These are phyloP conservation scores for Capsella bursapastoris DNA, from an alignment of 345 rosid genomes.

Conservation along the genomic window DNA sequence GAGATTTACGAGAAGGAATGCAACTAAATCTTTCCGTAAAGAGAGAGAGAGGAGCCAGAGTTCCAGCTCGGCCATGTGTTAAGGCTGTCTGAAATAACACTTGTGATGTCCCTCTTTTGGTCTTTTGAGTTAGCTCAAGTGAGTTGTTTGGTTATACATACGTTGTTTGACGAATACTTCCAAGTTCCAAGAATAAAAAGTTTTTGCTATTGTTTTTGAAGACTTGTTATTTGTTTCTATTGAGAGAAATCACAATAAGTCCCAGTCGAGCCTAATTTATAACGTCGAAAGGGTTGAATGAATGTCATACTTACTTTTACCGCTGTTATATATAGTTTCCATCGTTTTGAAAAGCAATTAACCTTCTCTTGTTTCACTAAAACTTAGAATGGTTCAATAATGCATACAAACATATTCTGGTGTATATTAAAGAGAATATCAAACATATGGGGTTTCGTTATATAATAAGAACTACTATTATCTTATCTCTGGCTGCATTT, in stretches of 20 bases:
- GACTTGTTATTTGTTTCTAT: not conserved
- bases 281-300: too few relatives aligned
- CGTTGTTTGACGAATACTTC: not conserved
- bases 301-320: too few relatives aligned
- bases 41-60: conserved; percentile 9
- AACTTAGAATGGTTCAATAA: not conserved
- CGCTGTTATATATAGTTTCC: too few relatives aligned
- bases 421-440: not conserved
- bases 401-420: not conserved
- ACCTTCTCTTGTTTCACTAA: too few relatives aligned
- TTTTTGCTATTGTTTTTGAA: not conserved
- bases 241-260: too few relatives aligned
- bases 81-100: conserved; percentile 31
- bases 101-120: conserved; percentile 8
- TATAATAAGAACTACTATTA: not conserved
- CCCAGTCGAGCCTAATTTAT: too few relatives aligned
- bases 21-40: conserved; percentile 38
- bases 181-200: not conserved
- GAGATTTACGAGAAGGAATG: conserved; percentile 65
- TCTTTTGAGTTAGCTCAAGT: conserved; percentile 35
- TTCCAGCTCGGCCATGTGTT: conserved; percentile 23
- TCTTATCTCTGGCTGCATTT: not conserved
- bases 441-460: not conserved
- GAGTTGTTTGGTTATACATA: conserved; percentile 22
- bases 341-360: too few relatives aligned